phyloP scores from a whole-genome alignment of 2,329 filamentous ascomycete genomes.

The Fusarium hainanense region DNA sequence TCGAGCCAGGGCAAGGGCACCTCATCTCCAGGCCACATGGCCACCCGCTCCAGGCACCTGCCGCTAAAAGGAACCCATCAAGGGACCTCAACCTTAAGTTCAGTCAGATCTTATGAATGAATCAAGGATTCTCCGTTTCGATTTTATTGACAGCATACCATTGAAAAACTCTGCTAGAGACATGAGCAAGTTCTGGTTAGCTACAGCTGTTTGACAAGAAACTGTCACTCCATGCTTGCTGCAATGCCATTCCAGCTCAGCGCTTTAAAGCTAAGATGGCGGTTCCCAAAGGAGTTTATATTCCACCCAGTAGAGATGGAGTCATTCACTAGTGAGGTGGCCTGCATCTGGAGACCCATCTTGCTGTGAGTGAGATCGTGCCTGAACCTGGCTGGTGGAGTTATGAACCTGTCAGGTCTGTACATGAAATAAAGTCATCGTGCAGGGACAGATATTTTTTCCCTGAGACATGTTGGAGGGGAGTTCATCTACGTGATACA shows the following conservation, averaged over 20 bases:
- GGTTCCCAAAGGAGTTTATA: neutral
- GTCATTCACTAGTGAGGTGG: constrained; percentile 1
- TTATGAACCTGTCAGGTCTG: constrained; percentile 13
- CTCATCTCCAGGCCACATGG: constrained; percentile 28
- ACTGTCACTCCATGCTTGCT: neutral
- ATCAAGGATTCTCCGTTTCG: neutral
- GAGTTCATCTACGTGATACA: constrained; percentile 27
- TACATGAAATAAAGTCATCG: constrained; percentile 23
- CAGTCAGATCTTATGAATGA: neutral
- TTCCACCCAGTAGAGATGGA: constrained; percentile 2
- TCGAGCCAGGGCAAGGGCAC: constrained; percentile 22
- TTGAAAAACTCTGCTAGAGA: constrained; percentile 1
- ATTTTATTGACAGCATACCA: constrained; percentile 7
- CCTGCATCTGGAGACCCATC: constrained; percentile 12
- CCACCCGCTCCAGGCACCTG: constrained; percentile 29
- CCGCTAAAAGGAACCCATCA: constrained; percentile 9
- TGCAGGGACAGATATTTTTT: constrained; percentile 23
- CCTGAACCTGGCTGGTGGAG: constrained; percentile 24
- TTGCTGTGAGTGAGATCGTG: constrained; percentile 18
- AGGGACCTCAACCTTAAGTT: constrained; percentile 1
- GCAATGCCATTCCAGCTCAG: neutral
- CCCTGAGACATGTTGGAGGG: constrained; percentile 26
- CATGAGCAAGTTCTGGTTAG: neutral
- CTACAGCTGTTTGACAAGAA: neutral
- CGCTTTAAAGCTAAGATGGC: neutral